Evolutionary conservation across 1,284 basidiomycete genomes (phyloP), one percentile per base, ranked within the genome.

Genomic region (Leccinum solheimii): DNA sequence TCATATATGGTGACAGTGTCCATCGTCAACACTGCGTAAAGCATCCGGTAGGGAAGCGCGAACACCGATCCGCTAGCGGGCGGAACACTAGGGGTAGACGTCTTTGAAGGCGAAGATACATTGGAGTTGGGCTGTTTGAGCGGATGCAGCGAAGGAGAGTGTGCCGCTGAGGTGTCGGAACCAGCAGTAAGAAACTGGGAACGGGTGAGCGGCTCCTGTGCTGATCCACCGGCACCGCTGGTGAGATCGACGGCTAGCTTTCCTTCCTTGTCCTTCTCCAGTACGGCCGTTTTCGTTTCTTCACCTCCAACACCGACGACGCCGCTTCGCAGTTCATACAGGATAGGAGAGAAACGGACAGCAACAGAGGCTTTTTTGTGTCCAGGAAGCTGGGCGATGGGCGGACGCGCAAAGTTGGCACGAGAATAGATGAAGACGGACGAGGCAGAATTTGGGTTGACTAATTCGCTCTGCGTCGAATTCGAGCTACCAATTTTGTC

Each of bases 391-490:
- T 96, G 94, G 2, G 95, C 97, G 60, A 99, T 88, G 0, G 97
- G 97, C 0, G 92, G 88, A 53, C 92, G 83, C 1, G 92, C 88
- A 74, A 99, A 92, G 76, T 97, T 98, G 21, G 92, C 94, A 36
- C 97, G 86, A 4, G 94, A 94, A 77, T 99, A 99, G 68, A 99
- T 92, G 78, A 93, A 98, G 16, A 98, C 97, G 1, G 95, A 92
- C 40, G 83, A 88, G 27, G 66, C 78, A 50, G 75, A 76, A 53
- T 73, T 65, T 62, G 77, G 71, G 64, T 77, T 74, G 21, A 66
- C 65, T 13, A 63, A 54, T 38, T 75, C 71, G 36, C 55, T 61
- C 21, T 69, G 68, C 13, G 55, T 23, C 7, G 67, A 58, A 54
- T 45, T 63, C 36, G 68, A 62, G 43, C 43, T 21, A 56, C 72